Conservation (phyloP, 805 yeast genomes). For the Candida insectorum region DNA sequence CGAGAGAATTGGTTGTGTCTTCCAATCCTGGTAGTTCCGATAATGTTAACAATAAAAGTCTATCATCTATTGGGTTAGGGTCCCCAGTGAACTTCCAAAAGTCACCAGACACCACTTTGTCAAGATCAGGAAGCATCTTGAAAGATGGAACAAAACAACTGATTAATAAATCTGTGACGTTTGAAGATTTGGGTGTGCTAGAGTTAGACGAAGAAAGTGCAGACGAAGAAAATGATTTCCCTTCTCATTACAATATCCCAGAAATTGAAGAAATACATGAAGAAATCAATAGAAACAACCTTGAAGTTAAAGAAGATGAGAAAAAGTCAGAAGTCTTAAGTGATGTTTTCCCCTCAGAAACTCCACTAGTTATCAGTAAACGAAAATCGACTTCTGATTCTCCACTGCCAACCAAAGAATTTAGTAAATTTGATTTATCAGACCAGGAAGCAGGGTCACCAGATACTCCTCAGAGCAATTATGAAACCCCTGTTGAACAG, state of each 20-base stretch:
- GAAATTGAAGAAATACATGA: conserved; percentile 9
- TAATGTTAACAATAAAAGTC: conserved; percentile 5
- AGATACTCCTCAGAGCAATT: conserved; percentile 10
- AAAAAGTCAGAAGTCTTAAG: conserved; percentile 40
- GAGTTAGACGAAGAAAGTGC: conserved; percentile 18
- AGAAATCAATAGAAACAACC: conserved; percentile 11
- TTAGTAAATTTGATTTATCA: no score
- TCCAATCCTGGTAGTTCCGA: conserved; percentile 11
- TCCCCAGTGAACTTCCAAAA: conserved; percentile 14
- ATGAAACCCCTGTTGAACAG: conserved; percentile 6
- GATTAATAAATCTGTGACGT: conserved; percentile 35
- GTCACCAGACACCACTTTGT: conserved; percentile 12
- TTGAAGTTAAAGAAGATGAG: conserved; percentile 24
- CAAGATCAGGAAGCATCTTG: conserved; percentile 15
- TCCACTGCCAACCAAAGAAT: conserved; percentile 8
- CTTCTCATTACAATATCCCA: conserved; percentile 14
- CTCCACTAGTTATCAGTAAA: conserved; percentile 33
- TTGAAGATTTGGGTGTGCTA: conserved; percentile 32
- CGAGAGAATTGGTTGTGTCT: conserved; percentile 11
- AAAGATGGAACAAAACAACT: conserved; percentile 13
- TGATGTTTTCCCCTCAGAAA: conserved; percentile 33
- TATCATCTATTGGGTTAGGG: conserved; percentile 9
- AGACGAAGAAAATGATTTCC: conserved; percentile 12
- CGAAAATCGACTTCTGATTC: conserved; percentile 8
- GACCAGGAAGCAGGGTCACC: conserved; percentile 2